Conservation (phyloP, 495 filamentous ascomycete species). For the Tuber magnatum region DNA sequence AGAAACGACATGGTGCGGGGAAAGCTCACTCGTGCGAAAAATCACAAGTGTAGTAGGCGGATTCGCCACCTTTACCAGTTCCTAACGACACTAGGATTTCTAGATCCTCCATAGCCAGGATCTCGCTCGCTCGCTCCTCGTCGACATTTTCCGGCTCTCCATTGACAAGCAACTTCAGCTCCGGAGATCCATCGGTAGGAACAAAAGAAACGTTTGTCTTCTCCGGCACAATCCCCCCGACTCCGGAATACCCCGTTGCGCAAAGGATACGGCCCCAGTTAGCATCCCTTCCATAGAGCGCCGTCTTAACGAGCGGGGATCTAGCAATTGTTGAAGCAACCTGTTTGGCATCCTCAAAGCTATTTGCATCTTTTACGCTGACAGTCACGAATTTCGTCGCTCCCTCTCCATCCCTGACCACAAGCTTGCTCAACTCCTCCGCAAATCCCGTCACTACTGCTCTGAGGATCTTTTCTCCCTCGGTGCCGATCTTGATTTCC, state of each 20-base stretch:
- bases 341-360: slow-evolving; percentile 41
- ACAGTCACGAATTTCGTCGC: slow-evolving; percentile 98
- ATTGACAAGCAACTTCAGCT: slow-evolving; percentile 76
- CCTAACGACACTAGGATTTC: slow-evolving; percentile 73
- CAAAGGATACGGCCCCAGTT: slow-evolving; percentile 98
- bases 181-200: slow-evolving; percentile 70
- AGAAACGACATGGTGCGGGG: slow-evolving; percentile 2
- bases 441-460: slow-evolving; percentile 69
- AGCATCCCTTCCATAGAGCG: slow-evolving; percentile 90
- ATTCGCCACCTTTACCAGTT: slow-evolving; percentile 61
- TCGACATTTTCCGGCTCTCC: slow-evolving; percentile 93
- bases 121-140: slow-evolving; percentile 74
- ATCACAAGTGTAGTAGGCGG: slow-evolving; percentile 90
- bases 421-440: slow-evolving; percentile 76
- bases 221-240: slow-evolving; percentile 63
- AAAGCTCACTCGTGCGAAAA: slow-evolving; percentile 91
- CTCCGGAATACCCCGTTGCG: slow-evolving; percentile 79
- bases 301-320: slow-evolving; percentile 92
- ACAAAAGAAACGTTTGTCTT: slow-evolving; percentile 88
- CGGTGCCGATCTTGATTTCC: slow-evolving; percentile 46
- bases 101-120: slow-evolving; percentile 77
- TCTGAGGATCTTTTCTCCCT: slow-evolving; percentile 55
- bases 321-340: slow-evolving; percentile 84
- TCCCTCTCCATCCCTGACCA: slow-evolving; percentile 93
- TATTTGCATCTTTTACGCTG: slow-evolving; percentile 54